Evolutionary conservation across 345 rosid genomes (phyloP).

Genomic region (Pistacia integerrima): DNA sequence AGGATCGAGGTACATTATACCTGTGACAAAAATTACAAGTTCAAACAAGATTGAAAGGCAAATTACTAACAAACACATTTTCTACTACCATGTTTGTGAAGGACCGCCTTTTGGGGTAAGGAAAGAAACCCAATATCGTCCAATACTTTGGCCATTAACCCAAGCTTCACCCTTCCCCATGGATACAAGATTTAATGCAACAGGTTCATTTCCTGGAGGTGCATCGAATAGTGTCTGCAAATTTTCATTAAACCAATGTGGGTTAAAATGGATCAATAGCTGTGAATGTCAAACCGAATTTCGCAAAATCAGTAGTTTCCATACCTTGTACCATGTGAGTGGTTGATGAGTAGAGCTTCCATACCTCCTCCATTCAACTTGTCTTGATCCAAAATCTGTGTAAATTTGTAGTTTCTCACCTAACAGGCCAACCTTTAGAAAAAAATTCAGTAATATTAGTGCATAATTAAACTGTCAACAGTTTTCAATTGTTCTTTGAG

Average conservation of each 20-base stretch:
- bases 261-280: background rate
- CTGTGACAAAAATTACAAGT: conserved; percentile 30
- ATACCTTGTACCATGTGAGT: conserved; percentile 89
- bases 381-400: conserved; percentile 38
- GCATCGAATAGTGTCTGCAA: conserved; percentile 60
- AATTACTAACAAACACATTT: background rate
- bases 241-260: background rate
- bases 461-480: background rate
- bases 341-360: conserved; percentile 40
- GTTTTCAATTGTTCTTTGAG: too few relatives aligned
- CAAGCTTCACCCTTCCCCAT: conserved; percentile 92
- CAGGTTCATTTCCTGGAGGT: conserved; percentile 59
- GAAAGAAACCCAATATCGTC: conserved; percentile 75
- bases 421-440: conserved; percentile 57
- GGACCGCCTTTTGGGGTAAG: conserved; percentile 53
- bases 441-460: background rate
- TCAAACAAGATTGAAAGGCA: background rate
- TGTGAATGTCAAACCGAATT: background rate
- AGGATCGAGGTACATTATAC: conserved; percentile 62
- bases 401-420: conserved; percentile 64
- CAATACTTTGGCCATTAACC: conserved; percentile 81
- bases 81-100: conserved; percentile 61
- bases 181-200: conserved; percentile 58
- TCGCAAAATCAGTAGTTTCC: background rate
- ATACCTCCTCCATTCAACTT: conserved; percentile 53